A percentile compares a stretch with the other conserved stretches of the same genome.
Evolutionary conservation across 192 early-diverging fungal genomes (phyloP).

Genomic region (Coemansia javaensis): DNA sequence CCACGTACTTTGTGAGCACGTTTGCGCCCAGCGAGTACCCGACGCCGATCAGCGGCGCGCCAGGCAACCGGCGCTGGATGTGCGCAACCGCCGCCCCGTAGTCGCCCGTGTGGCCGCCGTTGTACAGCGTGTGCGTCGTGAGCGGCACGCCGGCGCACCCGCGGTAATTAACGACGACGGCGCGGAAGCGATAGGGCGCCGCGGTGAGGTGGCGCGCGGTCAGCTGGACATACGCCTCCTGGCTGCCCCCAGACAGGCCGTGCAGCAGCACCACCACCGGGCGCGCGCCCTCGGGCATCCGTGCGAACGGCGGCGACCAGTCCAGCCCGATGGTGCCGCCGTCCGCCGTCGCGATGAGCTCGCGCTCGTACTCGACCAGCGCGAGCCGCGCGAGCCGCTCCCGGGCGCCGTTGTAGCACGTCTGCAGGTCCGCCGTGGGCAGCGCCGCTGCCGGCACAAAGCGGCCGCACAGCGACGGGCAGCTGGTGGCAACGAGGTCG

Average conservation of each 20-base stretch:
- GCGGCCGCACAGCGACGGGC: constrained; percentile 55
- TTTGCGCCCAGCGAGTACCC: constrained; percentile 94
- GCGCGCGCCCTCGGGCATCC: constrained; percentile 55
- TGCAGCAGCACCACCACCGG: constrained; percentile 82
- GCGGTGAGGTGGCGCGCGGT: constrained; percentile 59
- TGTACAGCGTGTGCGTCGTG: constrained; percentile 74
- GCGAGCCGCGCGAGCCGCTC: constrained; percentile 46
- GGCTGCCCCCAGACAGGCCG: constrained; percentile 88
- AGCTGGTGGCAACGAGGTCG: constrained; percentile 29
- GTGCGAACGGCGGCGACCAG: constrained; percentile 65
- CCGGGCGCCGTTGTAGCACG: constrained; percentile 45
- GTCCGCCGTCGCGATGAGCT: constrained; percentile 64
- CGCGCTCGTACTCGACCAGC: constrained; percentile 45
- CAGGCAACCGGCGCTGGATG: constrained; percentile 52
- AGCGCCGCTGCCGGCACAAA: constrained; percentile 73
- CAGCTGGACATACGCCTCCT: constrained; percentile 82
- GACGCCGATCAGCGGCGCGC: constrained; percentile 67
- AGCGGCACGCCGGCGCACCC: constrained; percentile 83
- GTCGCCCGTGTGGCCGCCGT: constrained; percentile 80
- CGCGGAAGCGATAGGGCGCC: constrained; percentile 60
- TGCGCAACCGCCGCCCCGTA: constrained; percentile 35
- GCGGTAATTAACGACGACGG: constrained; percentile 84
- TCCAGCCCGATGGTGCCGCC: constrained; percentile 85
- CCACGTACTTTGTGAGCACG: constrained; percentile 83
- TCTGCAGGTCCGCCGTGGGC: constrained; percentile 74